These are phyloP conservation scores for Acanthamoeba healyi DNA, from an alignment of 208 protist genomes.

Conservation along the genomic window DNA sequence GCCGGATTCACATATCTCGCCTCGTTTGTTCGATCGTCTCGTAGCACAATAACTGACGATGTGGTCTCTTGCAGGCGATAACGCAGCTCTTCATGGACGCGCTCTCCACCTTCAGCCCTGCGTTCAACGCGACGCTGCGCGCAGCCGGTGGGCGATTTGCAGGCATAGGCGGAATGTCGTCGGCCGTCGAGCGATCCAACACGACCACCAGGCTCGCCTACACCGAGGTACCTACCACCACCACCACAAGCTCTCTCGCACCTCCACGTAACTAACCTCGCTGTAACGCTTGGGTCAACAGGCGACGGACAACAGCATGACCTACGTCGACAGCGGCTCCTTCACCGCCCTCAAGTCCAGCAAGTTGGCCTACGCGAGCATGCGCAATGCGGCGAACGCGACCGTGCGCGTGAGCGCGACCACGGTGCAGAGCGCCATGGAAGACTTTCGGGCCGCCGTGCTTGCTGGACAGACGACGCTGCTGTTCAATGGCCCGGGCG, in stretches of 20 bases:
- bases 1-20: no score
- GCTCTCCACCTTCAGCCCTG: background rate
- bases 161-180: background rate
- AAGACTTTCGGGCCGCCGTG: background rate
- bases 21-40: background rate
- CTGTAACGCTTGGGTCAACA: background rate
- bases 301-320: background rate
- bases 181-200: background rate
- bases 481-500: background rate
- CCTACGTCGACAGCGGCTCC: background rate
- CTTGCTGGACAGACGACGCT: background rate
- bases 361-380: background rate
- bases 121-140: background rate
- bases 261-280: no score
- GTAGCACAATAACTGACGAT: background rate
- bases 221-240: background rate
- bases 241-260: no score
- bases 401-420: background rate
- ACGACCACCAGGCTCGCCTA: background rate
- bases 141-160: background rate
- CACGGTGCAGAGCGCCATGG: slow-evolving; percentile 7
- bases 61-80: background rate
- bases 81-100: slow-evolving; percentile 27
- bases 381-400: background rate
- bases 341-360: background rate